Conservation (phyloP, 257 asterid species). For the Lantana camara region DNA sequence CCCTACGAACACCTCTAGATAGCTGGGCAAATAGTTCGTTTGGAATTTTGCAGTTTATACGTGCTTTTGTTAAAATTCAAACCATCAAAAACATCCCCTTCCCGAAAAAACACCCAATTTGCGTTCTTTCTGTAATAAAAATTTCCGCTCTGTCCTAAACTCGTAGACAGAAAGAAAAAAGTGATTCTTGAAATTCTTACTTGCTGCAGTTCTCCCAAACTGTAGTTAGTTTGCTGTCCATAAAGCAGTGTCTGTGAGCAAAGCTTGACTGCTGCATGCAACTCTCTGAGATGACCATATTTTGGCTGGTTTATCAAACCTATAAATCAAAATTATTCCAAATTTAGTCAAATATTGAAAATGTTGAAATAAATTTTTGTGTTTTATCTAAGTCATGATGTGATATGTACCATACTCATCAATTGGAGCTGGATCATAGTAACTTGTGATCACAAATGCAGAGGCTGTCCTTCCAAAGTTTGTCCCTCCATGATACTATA, state of each 20-base stretch:
- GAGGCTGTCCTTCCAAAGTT: slow-evolving; percentile 77
- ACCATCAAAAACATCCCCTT: too few species aligned
- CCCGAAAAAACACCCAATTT: too few species aligned
- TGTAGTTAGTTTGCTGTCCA: slow-evolving; percentile 41
- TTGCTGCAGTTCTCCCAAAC: slow-evolving; percentile 64
- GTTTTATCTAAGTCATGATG: not conserved
- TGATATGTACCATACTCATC: slow-evolving; percentile 73
- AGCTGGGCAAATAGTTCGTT: too few species aligned
- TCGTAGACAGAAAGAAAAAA: too few species aligned
- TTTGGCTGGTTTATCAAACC: slow-evolving; percentile 87
- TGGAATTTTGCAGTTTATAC: too few species aligned
- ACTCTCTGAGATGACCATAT: slow-evolving; percentile 77
- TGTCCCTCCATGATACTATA: slow-evolving; percentile 87
- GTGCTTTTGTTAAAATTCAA: not conserved
- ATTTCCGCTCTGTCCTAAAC: too few species aligned
- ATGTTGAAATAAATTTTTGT: not conserved
- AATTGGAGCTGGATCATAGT: slow-evolving; percentile 84
- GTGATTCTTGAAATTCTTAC: slow-evolving; percentile 40
- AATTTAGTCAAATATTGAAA: not conserved
- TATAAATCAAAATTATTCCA: slow-evolving; percentile 11
- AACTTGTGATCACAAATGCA: slow-evolving; percentile 52
- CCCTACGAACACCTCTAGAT: too few species aligned
- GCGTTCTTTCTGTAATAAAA: too few species aligned
- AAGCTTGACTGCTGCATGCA: slow-evolving; percentile 66
- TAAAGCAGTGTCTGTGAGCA: slow-evolving; percentile 57